These are phyloP conservation scores for Endocalyx cinctus DNA, from an alignment of 2,329 filamentous ascomycete species.

Conservation along the genomic window DNA sequence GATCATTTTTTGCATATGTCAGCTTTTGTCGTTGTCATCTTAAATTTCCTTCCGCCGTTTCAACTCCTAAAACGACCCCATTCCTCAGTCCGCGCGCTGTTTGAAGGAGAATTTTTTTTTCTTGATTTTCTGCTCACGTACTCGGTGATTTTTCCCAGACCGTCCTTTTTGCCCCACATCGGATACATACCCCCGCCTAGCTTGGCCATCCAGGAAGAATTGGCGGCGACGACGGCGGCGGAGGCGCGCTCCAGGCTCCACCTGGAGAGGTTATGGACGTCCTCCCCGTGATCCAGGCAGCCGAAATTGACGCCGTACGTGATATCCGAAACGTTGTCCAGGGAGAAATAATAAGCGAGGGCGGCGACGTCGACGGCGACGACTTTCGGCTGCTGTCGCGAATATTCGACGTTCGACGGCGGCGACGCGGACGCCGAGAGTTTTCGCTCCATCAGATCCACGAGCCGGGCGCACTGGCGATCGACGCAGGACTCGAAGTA, in stretches of 20 bases:
- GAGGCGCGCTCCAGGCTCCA: constrained; percentile 26
- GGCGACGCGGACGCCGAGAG: constrained; percentile 27
- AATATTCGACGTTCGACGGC: no score
- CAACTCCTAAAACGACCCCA: no score
- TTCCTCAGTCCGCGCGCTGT: no score
- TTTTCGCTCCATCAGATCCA: constrained; percentile 33
- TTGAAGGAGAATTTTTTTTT: no score
- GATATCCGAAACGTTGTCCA: constrained; percentile 41
- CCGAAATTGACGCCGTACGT: constrained; percentile 37
- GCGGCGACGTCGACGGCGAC: constrained; percentile 32
- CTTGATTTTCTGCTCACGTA: no score
- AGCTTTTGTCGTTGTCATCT: no score
- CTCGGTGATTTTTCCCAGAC: no score
- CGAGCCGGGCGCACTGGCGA: constrained; percentile 17
- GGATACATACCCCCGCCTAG: no score
- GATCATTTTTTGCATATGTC: no score
- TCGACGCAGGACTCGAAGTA: constrained; percentile 12
- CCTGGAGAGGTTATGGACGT: constrained; percentile 29
- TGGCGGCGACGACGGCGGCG: constrained; percentile 16
- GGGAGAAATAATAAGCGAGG: constrained; percentile 35
- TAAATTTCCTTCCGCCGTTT: no score
- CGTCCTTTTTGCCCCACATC: no score
- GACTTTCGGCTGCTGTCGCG: no score
- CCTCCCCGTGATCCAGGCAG: constrained; percentile 34
- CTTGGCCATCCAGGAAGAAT: constrained; percentile 17